Evolutionary conservation across 345 rosid species (phyloP), one percentile per base, ranked within the genome.

Genomic region (Camelina laxa): DNA sequence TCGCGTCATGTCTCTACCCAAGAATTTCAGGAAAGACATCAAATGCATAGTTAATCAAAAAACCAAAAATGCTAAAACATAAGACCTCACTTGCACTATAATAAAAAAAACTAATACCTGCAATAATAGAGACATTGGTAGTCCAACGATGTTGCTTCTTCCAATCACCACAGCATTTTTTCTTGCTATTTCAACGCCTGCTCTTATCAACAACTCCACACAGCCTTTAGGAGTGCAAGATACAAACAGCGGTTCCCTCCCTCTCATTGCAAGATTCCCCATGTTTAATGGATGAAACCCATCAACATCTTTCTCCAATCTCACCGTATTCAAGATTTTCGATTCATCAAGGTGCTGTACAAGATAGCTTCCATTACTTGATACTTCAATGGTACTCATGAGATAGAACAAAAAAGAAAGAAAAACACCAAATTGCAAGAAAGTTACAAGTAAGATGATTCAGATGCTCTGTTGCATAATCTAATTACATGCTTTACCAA

Each of bases 251-350:
- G 97, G 98, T 61, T 94, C 97, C 83, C 88, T 86, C 73, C 96
- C 97, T 85, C 86, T 86, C 98, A 89, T 86, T 69, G 98, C 93
- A 58, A 91, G 96, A 80, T 91, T 88, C 41, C 97, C 98, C 80
- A 91, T 91, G 58, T 91, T 84, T 38, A 88, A 33, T 4, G 97
- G 97, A 83, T 91, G 93, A 75, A 93, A 88, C 73, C 97, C 97
- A 76, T 89, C 97, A 41, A 91, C 97, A 75, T 93, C 96, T 81
- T 95, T 95, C 81, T 89, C 97, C 70, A 91, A 69, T 35, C 80
- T 80, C 82, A 95, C 70, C 76, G 50, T 75, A 78, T 80, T 83
- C 84, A 90, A 78, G 74, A 95, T 91, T 80, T 83, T 89, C 72
- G 57, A 86, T 83, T 90, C 97, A 75, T 91, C 84, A 79, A 95